Conservation (phyloP, 2,329 filamentous ascomycete species). For the Blumeriella jaapii region DNA sequence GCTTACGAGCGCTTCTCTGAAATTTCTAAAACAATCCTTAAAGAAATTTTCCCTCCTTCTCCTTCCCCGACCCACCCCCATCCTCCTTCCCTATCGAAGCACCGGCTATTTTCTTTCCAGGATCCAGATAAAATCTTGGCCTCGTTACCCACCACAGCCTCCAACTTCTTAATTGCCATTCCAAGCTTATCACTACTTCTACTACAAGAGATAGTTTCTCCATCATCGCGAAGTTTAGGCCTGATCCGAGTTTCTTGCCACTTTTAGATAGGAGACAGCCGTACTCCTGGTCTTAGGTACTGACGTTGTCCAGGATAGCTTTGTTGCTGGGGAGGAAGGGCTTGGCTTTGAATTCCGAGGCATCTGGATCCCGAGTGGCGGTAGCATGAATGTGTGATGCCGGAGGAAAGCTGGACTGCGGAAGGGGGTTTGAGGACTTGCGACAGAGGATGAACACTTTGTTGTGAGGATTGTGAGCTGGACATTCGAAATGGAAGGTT, state of each 20-base stretch:
- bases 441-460: slow-evolving; percentile 22
- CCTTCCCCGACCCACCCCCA: too few species aligned
- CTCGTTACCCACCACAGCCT: too few species aligned
- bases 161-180: too few species aligned
- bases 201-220: slow-evolving; percentile 30
- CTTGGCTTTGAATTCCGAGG: slow-evolving; percentile 30
- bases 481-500: slow-evolving; percentile 31
- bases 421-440: slow-evolving; percentile 34
- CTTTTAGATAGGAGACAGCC: slow-evolving; percentile 32
- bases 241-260: slow-evolving; percentile 32
- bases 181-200: slow-evolving; percentile 26
- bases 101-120: too few species aligned
- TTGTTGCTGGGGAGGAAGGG: slow-evolving; percentile 29
- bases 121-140: too few species aligned
- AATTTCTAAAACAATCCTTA: too few species aligned
- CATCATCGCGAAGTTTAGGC: slow-evolving; percentile 30
- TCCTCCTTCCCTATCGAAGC: too few species aligned
- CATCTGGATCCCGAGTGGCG: slow-evolving; percentile 35
- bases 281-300: slow-evolving; percentile 14
- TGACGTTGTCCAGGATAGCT: slow-evolving; percentile 12
- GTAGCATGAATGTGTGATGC: slow-evolving; percentile 32
- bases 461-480: slow-evolving; percentile 30
- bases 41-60: too few species aligned
- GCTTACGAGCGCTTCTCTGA: too few species aligned
- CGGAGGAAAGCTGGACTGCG: slow-evolving; percentile 34